Percentiles rank a stretch among this genome's conserved stretches.
These are phyloP conservation scores for Coemansia pectinata DNA, from an alignment of 192 early-diverging fungal genomes.

Conservation along the genomic window DNA sequence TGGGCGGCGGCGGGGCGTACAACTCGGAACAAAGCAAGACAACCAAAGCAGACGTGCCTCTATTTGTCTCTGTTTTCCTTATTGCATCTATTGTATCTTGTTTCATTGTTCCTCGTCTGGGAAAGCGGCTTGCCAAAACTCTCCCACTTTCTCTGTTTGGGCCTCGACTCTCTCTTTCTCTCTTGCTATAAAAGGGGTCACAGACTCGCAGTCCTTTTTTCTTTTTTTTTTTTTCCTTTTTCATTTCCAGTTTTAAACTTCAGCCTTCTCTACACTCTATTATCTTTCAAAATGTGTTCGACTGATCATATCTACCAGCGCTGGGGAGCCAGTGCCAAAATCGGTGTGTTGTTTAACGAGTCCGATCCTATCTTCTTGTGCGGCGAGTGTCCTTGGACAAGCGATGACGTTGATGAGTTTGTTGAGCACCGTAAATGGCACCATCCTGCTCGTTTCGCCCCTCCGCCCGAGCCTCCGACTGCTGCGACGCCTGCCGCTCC, in stretches of 20 bases:
- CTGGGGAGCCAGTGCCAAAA: not conserved
- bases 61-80: not conserved
- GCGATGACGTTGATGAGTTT: constrained; percentile 35
- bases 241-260: constrained; percentile 7
- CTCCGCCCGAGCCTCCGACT: constrained; percentile 3
- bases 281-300: not conserved
- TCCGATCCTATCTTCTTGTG: constrained; percentile 23
- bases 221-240: not conserved
- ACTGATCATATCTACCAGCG: not conserved
- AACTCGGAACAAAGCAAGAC: not conserved
- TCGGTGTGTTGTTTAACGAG: not conserved
- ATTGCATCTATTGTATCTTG: constrained; percentile 3
- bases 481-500: not conserved
- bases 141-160: not conserved
- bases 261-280: not conserved
- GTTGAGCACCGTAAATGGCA: constrained; percentile 34
- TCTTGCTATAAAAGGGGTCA: not conserved
- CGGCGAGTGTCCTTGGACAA: constrained; percentile 34
- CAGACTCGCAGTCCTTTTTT: not conserved
- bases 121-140: constrained; percentile 12
- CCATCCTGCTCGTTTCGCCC: constrained; percentile 11
- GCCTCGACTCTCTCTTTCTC: not conserved
- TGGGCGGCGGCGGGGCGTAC: not conserved
- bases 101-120: not conserved
- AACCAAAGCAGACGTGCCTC: not conserved